phyloP scores from a whole-genome alignment of 1,139 yeast genomes.

The Wickerhamomyces sp. region DNA sequence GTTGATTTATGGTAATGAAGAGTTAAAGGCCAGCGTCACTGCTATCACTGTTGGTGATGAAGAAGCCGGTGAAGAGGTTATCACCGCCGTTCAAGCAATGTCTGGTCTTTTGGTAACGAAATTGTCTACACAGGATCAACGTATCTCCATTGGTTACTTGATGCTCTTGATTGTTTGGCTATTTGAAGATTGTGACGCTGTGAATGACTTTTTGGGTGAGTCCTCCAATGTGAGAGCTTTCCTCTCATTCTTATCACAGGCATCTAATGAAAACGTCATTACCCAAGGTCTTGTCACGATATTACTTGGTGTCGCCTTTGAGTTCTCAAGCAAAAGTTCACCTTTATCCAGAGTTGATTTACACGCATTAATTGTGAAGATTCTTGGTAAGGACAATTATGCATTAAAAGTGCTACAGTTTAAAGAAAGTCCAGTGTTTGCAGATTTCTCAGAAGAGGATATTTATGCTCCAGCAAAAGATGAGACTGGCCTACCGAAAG shows the following conservation, averaged over 20 bases:
- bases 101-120: conserved; percentile 71
- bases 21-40: conserved; percentile 39
- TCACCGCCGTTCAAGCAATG: conserved; percentile 73
- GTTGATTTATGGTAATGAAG: conserved; percentile 51
- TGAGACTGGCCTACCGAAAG: conserved; percentile 81
- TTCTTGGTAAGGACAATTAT: conserved; percentile 81
- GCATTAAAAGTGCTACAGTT: conserved; percentile 70
- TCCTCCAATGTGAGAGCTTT: conserved; percentile 61
- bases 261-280: conserved; percentile 51
- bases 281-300: conserved; percentile 75
- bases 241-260: conserved; percentile 60
- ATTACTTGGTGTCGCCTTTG: conserved; percentile 74
- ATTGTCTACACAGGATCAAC: conserved; percentile 59
- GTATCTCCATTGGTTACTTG: conserved; percentile 74
- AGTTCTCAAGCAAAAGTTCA: conserved; percentile 68
- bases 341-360: conserved; percentile 66
- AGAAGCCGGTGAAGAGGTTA: conserved; percentile 66
- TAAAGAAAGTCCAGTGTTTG: conserved; percentile 51
- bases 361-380: conserved; percentile 54
- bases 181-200: conserved; percentile 72
- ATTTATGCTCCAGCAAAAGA: conserved; percentile 50
- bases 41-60: conserved; percentile 61
- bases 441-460: conserved; percentile 48
- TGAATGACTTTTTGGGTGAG: conserved; percentile 71
- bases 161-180: conserved; percentile 75